Percentiles rank a stretch among this genome's conserved stretches.
phyloP scores from a whole-genome alignment of 1,284 basidiomycete species.

The Bondarzewia mesenterica region DNA sequence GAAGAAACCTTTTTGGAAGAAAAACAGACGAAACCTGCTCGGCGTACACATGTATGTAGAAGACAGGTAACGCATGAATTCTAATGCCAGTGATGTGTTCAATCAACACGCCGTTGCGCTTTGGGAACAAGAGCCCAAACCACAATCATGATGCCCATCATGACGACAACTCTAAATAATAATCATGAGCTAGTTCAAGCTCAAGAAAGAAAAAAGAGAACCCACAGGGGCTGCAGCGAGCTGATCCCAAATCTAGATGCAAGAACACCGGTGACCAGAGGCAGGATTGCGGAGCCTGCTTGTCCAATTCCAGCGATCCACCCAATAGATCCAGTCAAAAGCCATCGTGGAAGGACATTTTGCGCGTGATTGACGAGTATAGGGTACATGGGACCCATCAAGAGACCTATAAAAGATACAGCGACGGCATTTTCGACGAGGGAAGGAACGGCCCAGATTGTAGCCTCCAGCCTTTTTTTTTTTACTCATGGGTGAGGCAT shows the following conservation, averaged over 20 bases:
- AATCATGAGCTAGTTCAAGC: neutral
- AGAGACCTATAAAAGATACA: constrained; percentile 48
- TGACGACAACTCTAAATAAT: constrained; percentile 24
- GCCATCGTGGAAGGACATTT: constrained; percentile 49
- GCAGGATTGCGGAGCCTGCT: constrained; percentile 57
- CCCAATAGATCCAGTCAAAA: constrained; percentile 59
- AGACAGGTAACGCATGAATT: too few relatives aligned
- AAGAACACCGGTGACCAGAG: constrained; percentile 55
- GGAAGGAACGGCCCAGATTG: constrained; percentile 57
- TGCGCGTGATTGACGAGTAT: constrained; percentile 56
- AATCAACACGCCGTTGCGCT: neutral
- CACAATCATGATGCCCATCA: constrained; percentile 30
- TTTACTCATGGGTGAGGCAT: neutral
- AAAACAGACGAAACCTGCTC: neutral
- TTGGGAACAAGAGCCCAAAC: constrained; percentile 25
- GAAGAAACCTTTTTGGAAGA: too few relatives aligned
- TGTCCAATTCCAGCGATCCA: constrained; percentile 62
- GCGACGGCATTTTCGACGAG: constrained; percentile 52
- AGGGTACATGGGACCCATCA: constrained; percentile 43
- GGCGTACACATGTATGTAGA: neutral
- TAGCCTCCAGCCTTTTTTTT: constrained; percentile 39
- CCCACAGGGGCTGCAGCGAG: constrained; percentile 52
- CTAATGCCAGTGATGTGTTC: too few relatives aligned
- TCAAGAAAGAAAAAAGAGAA: constrained; percentile 6
- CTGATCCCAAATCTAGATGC: constrained; percentile 47